Percentiles rank a stretch among this genome's conserved stretches.
Evolutionary conservation across 768 basidiomycete genomes (phyloP).

Genomic region (Lyophyllum shimeji): DNA sequence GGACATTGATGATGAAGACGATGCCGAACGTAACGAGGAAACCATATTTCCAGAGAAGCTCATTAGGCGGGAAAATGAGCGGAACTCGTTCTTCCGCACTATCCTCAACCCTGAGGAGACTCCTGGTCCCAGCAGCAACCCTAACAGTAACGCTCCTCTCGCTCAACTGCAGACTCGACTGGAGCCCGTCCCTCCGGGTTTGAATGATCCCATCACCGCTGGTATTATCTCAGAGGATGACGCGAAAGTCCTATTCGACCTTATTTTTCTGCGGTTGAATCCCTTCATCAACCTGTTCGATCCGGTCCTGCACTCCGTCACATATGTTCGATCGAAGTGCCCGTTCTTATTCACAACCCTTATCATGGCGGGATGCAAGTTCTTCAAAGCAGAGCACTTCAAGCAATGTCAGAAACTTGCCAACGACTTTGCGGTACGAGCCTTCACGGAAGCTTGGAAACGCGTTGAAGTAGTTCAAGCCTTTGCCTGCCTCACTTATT

Average conservation of each 20-base stretch:
- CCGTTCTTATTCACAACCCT: constrained; percentile 85
- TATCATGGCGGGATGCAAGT: constrained; percentile 83
- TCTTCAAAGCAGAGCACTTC: constrained; percentile 71
- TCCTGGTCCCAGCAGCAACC: constrained; percentile 30
- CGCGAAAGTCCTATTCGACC: constrained; percentile 72
- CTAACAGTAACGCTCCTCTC: constrained; percentile 37
- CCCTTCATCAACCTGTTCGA: constrained; percentile 91
- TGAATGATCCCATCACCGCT: constrained; percentile 69
- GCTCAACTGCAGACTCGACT: constrained; percentile 38
- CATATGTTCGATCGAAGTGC: constrained; percentile 77
- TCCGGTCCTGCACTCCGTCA: constrained; percentile 77
- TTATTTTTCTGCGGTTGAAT: constrained; percentile 80
- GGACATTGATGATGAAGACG: constrained; percentile 63
- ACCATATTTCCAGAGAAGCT: constrained; percentile 72
- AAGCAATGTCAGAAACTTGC: constrained; percentile 70
- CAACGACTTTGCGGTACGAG: constrained; percentile 70
- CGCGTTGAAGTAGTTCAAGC: constrained; percentile 88
- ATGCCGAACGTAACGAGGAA: constrained; percentile 59
- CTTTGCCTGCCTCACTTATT: constrained; percentile 86
- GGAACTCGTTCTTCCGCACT: constrained; percentile 80
- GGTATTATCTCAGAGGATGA: constrained; percentile 71
- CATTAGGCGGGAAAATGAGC: constrained; percentile 67
- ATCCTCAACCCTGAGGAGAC: constrained; percentile 74
- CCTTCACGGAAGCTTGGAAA: constrained; percentile 78
- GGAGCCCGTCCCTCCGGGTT: constrained; percentile 35